phyloP scores from a whole-genome alignment of 1,139 yeast genomes.

The Suhomyces ambrosiae region DNA sequence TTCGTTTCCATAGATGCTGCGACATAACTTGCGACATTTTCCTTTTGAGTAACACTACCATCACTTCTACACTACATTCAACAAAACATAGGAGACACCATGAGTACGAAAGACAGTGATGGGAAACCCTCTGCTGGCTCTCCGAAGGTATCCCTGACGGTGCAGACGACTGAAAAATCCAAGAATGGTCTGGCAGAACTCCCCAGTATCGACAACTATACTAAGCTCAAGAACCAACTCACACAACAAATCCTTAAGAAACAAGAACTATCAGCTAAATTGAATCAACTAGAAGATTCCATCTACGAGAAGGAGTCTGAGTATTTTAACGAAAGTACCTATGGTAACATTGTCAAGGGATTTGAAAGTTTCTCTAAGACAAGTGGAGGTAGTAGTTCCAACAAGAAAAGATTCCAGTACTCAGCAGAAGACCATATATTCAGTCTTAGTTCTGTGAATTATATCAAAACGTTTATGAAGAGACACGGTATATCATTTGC shows the following conservation, averaged over 20 bases:
- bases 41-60: too few relatives aligned
- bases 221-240: constrained; percentile 65
- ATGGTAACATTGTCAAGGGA: constrained; percentile 86
- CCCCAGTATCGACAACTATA: constrained; percentile 43
- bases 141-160: constrained; percentile 4
- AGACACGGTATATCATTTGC: constrained; percentile 23
- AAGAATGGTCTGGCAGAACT: constrained; percentile 11
- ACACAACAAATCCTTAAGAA: constrained; percentile 66
- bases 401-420: constrained; percentile 57
- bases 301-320: constrained; percentile 81
- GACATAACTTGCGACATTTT: too few relatives aligned
- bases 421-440: constrained; percentile 85
- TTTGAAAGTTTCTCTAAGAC: constrained; percentile 78
- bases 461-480: constrained; percentile 61
- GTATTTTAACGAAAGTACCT: constrained; percentile 67
- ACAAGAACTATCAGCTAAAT: constrained; percentile 62
- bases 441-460: constrained; percentile 76
- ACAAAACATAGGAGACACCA: too few relatives aligned
- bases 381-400: constrained; percentile 32
- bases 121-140: constrained; percentile 1
- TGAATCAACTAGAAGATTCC: constrained; percentile 69
- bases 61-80: too few relatives aligned
- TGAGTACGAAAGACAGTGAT: constrained; percentile 6
- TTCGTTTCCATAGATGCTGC: too few relatives aligned
- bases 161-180: constrained; percentile 1